These are phyloP conservation scores for Hanseniaspora lachancei DNA, from an alignment of 805 yeast genomes.

Conservation along the genomic window DNA sequence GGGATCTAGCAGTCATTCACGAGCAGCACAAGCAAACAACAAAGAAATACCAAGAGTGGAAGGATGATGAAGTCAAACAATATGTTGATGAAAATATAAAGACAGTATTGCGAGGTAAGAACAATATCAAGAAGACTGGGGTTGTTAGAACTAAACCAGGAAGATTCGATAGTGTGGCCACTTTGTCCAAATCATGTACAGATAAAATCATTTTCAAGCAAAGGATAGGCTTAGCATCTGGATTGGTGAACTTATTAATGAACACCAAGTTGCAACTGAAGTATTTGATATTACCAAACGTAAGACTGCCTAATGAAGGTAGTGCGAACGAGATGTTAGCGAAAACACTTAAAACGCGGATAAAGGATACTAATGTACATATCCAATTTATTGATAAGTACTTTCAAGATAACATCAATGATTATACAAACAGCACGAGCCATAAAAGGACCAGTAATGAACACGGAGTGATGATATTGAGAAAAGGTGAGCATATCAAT, in stretches of 20 bases:
- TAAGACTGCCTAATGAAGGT: background rate
- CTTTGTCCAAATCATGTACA: slow-evolving; percentile 75
- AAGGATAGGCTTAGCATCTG: slow-evolving; percentile 39
- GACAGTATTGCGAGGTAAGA: slow-evolving; percentile 46
- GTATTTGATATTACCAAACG: slow-evolving; percentile 37
- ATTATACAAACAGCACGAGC: background rate
- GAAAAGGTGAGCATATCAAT: slow-evolving; percentile 10
- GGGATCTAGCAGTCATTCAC: slow-evolving; percentile 62
- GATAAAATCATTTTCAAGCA: slow-evolving; percentile 68
- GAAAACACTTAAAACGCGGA: background rate
- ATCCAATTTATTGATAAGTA: background rate
- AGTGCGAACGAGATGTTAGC: background rate
- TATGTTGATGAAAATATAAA: slow-evolving; percentile 21
- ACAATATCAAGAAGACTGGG: slow-evolving; percentile 43
- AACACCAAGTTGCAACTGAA: slow-evolving; percentile 26
- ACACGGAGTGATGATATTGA: background rate
- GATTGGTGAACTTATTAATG: slow-evolving; percentile 32
- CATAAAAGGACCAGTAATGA: background rate
- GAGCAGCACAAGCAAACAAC: slow-evolving; percentile 11
- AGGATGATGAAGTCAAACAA: slow-evolving; percentile 20
- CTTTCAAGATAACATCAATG: background rate
- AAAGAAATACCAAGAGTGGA: slow-evolving; percentile 7
- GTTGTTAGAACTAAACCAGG: slow-evolving; percentile 88
- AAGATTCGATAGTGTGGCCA: slow-evolving; percentile 56
- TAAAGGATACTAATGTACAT: background rate